Evolutionary conservation across 2,329 filamentous ascomycete genomes (phyloP), one percentile per base, ranked within the genome.

Genomic region (Colletotrichum costaricense): DNA sequence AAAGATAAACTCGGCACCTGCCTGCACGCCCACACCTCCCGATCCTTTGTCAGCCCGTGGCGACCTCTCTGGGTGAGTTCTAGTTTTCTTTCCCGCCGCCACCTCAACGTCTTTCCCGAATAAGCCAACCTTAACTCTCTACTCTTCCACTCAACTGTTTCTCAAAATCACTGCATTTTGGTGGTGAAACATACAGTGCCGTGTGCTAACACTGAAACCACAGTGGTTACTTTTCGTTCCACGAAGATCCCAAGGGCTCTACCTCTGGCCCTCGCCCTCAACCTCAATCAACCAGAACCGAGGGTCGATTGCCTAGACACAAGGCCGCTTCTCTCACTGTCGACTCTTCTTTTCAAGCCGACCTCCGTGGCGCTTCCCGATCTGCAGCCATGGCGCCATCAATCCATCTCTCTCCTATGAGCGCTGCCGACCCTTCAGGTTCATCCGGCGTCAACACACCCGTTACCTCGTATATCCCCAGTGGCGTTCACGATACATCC

Each of bases 181-280:
- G 22, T 5, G 5, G 7, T 46, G 22, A 22, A 30, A 12, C 30
- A 4, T 12, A 46, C 76, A 91, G 42, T n/a, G 8, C 19, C 7
- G 3, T 49, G 19, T 49, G 42, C 42, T 49, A 22, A 49, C 8
- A 49, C 19, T 49, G 42, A n/a, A n/a, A 19, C 11, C 42, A 49
- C 16, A 49, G 90, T 79, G 89, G 87, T 33, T 92, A 91, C 77
- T 92, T 92, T 76, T 89, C 89, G 22, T 80, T 88, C 38, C 89
- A 91, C 80, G 89, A 91, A 79, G 88, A 91, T 64, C 86, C 87
- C 55, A 81, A 79, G 63, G 78, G 79, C 69, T 83, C 85, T 66
- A 78, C 88, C 22, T 85, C 86, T 72, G 85, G 84, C 58, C 83
- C 87, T 72, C 85, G 84, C 58, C 83, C 87, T 68, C 88, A 90